Evolutionary conservation across 495 filamentous ascomycete species (phyloP).

Genomic region (Aspergillus nidulans): DNA sequence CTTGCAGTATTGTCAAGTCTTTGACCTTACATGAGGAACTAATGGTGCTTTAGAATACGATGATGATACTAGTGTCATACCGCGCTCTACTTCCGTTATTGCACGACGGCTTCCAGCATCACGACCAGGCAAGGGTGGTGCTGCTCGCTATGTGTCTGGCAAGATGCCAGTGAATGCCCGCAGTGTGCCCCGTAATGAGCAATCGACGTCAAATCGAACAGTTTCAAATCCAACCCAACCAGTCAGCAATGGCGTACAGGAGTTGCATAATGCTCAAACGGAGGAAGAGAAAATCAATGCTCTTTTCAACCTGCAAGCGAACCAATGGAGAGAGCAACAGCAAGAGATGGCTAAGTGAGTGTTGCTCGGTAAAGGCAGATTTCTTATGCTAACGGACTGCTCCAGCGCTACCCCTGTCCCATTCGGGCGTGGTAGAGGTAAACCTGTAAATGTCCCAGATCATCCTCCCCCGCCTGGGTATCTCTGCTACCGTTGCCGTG

Average conservation of each 20-base stretch:
- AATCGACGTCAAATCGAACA: constrained; percentile 44
- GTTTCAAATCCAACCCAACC: constrained; percentile 36
- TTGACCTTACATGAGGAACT: neutral
- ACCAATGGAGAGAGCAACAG: constrained; percentile 83
- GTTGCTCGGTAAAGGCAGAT: neutral
- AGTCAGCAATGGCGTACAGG: constrained; percentile 51
- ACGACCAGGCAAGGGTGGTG: constrained; percentile 76
- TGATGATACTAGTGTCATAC: constrained; percentile 93
- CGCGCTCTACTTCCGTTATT: constrained; percentile 88
- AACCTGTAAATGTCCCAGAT: constrained; percentile 73
- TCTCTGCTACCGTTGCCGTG: constrained; percentile 93
- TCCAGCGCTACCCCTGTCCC: constrained; percentile 61
- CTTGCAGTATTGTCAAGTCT: neutral
- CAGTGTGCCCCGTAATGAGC: constrained; percentile 70
- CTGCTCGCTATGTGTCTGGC: constrained; percentile 92
- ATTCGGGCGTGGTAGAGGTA: constrained; percentile 51
- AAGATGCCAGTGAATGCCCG: constrained; percentile 92
- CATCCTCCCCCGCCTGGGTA: constrained; percentile 90
- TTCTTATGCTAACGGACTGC: constrained; percentile 32
- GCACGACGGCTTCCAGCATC: constrained; percentile 80
- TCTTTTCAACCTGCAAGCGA: constrained; percentile 77
- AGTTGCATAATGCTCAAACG: constrained; percentile 68
- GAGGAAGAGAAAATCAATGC: constrained; percentile 90
- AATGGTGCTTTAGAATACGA: constrained; percentile 67
- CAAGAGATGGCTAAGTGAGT: constrained; percentile 90